Evolutionary conservation across 768 basidiomycete genomes (phyloP), one percentile per base, ranked within the genome.

Genomic region (Auriculariales sp.): DNA sequence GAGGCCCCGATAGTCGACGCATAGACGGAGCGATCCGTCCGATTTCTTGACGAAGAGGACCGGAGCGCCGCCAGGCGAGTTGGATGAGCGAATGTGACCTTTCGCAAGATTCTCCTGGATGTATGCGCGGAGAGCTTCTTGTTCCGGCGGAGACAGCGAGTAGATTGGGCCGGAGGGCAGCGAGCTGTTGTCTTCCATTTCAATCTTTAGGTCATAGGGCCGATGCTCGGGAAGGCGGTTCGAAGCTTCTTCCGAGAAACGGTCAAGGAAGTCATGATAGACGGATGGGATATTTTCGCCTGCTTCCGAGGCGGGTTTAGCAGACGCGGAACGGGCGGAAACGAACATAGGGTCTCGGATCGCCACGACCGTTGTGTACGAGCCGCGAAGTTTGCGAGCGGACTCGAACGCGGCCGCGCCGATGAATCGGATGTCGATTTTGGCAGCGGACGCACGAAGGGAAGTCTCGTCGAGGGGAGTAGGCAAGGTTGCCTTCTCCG

Each of bases 141-240:
- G 63, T 54, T 75, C 66, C 0, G 45, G 28, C 4, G 52, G 59
- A 0, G 61, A 63, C 1, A 71, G 50, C 1, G 58, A 58, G 46
- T 71, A 72, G 4, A 71, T 55, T 3, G 61, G 62, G n/a, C 58
- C 61, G 6, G 57, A 53, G 0, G 59, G 56, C 0, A 64, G 62
- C 5, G 54, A 51, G 15, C 53, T 54, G 28, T 57, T 64, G 2
- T 59, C 56, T 15, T 61, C 59, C 3, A 68, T 53, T 17, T 68
- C 55, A 47, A 71, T 70, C 4, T 55, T 54, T 22, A 62, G 57
- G 48, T 72, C 68, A 57, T 64, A 69, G 0, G 56, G 53, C 1
- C 59, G 54, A 49, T 70, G 69, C 14, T 55, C 58, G 3, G 68
- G 65, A 1, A 71, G 62, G 15, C 56, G 28, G 44, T 50, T 42